Conservation (phyloP, 331 rosid species). For the Stylosanthes scabra region DNA sequence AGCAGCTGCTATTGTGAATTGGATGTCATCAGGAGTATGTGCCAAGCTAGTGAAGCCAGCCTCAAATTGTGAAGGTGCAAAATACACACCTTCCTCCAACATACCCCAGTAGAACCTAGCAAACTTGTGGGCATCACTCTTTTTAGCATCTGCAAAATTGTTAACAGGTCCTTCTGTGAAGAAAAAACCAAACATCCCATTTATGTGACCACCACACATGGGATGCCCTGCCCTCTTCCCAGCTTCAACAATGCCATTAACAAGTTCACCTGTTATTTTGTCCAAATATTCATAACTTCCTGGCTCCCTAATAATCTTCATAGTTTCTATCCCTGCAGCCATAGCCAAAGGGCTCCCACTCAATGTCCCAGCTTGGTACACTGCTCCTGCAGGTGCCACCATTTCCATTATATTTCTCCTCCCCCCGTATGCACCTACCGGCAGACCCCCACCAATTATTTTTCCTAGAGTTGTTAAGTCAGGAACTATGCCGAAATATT, state of each 20-base stretch:
- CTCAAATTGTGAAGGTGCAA: slow-evolving; percentile 84
- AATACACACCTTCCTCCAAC: slow-evolving; percentile 81
- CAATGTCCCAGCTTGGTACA: slow-evolving; percentile 83
- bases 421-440: slow-evolving; percentile 90
- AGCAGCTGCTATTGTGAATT: slow-evolving; percentile 69
- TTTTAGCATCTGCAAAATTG: slow-evolving; percentile 70
- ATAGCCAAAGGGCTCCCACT: slow-evolving; percentile 80
- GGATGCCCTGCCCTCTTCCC: slow-evolving; percentile 73
- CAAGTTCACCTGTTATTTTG: slow-evolving; percentile 57
- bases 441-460: slow-evolving; percentile 83
- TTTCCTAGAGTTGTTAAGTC: slow-evolving; percentile 76
- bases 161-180: slow-evolving; percentile 74
- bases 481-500: slow-evolving; percentile 71
- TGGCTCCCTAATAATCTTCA: slow-evolving; percentile 60
- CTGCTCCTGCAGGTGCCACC: slow-evolving; percentile 82
- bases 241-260: slow-evolving; percentile 58
- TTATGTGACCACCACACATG: slow-evolving; percentile 69
- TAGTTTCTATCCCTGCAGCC: slow-evolving; percentile 79
- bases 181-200: slow-evolving; percentile 80
- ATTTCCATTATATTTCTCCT: slow-evolving; percentile 76
- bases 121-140: slow-evolving; percentile 63
- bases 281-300: slow-evolving; percentile 68
- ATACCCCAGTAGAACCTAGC: slow-evolving; percentile 65
- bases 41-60: slow-evolving; percentile 89
- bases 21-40: slow-evolving; percentile 61